Evolutionary conservation across 768 basidiomycete species (phyloP).

Genomic region (Aureoboletus auriporus): DNA sequence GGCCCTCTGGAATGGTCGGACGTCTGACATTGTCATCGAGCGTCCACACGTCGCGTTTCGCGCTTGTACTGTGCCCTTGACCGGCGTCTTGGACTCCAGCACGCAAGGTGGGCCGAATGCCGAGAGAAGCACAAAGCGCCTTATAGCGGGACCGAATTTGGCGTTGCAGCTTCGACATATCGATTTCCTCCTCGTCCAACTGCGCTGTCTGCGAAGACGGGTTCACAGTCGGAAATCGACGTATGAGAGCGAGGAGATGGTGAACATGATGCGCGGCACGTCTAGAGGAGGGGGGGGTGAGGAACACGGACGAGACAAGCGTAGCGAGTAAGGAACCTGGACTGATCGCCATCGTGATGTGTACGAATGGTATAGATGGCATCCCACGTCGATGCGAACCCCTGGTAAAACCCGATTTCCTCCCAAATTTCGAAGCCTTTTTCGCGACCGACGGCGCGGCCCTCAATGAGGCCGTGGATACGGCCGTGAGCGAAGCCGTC

Average conservation of each 20-base stretch:
- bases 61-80: no score
- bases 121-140: conserved; percentile 77
- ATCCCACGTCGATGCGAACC: conserved; percentile 73
- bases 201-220: conserved; percentile 37
- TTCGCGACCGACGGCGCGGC: conserved; percentile 80
- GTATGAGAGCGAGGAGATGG: conserved; percentile 66
- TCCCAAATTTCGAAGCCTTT: conserved; percentile 98
- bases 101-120: conserved; percentile 50
- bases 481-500: conserved; percentile 83
- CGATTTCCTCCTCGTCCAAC: conserved; percentile 39
- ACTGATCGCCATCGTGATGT: conserved; percentile 42
- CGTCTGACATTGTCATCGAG: no score
- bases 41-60: no score
- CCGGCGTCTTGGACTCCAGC: conserved; percentile 7
- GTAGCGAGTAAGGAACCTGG: background rate
- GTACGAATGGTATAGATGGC: conserved; percentile 40
- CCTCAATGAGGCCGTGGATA: conserved; percentile 88
- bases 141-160: conserved; percentile 88
- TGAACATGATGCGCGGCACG: conserved; percentile 61
- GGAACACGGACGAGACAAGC: background rate
- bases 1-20: no score
- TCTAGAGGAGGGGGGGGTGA: conserved; percentile 28
- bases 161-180: conserved; percentile 73
- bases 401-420: conserved; percentile 91
- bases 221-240: conserved; percentile 75